Base-by-base conservation (phyloP, 2,329 filamentous ascomycete genomes). In the Parafenestella ontariensis region DNA sequence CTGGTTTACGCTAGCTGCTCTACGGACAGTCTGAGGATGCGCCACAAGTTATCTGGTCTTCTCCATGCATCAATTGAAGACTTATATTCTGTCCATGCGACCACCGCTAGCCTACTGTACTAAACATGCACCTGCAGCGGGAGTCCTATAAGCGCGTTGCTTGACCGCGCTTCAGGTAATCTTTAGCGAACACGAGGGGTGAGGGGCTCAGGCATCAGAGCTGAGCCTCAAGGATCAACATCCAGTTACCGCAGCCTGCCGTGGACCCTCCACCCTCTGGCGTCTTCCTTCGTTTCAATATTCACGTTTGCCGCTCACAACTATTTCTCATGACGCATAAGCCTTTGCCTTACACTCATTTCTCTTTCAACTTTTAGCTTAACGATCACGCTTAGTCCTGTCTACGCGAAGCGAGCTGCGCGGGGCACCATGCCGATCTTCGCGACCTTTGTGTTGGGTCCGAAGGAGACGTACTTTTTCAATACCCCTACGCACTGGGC, bases 401-500 rank as follows among this genome's bases (percentile, higher is more conserved):
- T 45, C 21, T 21, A 23, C 20, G 3, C 36, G 18, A 23, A 39
- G 36, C 36, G 36, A 6, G 2, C 18, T 11, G 18, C 18, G 36
- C 36, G 36, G 20, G 36, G 36, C 37, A 40, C 4, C 28, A 72
- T 71, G 69, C 58, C 68, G 21, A 65, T 72, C 36, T 68, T 62
- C 26, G 62, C 66, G 2, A 71, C 58, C 1, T 73, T 73, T 42
- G 51, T 66, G 9, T 58, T 73, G 47, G 70, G 70, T 17, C 13
- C 57, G 24, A 70, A 71, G 34, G 59, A 68, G 29, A 51, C 62
- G 0, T 73, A 73, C 52, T 71, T 73, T 59, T 73, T 73, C 46
- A 73, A 72, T 46, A 70, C 59, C 37, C 70, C 70, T 24, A 72
- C 67, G 9, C 70, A 71, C 48, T 72, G 69, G 69, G 69, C 69